phyloP scores from a whole-genome alignment of 1,284 basidiomycete genomes.

The Omphalotus olearius region DNA sequence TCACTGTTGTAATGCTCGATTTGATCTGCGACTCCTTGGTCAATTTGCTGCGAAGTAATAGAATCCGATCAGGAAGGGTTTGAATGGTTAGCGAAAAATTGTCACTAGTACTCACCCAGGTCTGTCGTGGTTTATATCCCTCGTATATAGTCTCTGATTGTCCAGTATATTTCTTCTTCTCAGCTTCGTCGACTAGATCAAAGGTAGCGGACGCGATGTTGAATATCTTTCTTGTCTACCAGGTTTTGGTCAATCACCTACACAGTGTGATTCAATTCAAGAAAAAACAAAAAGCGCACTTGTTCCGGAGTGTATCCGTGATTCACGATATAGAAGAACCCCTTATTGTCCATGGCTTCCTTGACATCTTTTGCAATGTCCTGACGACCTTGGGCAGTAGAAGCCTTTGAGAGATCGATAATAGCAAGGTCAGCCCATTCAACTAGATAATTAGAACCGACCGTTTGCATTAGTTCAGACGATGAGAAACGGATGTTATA shows the following conservation, averaged over 20 bases:
- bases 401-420: constrained; percentile 55
- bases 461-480: background rate
- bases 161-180: constrained; percentile 13
- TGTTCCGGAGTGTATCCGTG: constrained; percentile 47
- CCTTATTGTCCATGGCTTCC: constrained; percentile 55
- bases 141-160: constrained; percentile 11
- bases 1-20: constrained; percentile 15
- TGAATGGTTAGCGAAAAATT: background rate
- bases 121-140: constrained; percentile 14
- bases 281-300: constrained; percentile 26
- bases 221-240: constrained; percentile 12
- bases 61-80: background rate
- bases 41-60: constrained; percentile 10
- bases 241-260: no score
- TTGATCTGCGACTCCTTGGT: constrained; percentile 13
- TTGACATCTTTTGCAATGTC: constrained; percentile 46
- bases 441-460: background rate
- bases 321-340: constrained; percentile 62
- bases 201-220: constrained; percentile 9
- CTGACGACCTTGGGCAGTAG: constrained; percentile 40
- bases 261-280: background rate
- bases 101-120: constrained; percentile 7
- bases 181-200: constrained; percentile 8
- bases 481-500: background rate
- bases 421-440: constrained; percentile 61